phyloP scores from a whole-genome alignment of 306 rosid species.

The Ormosia emarginata region DNA sequence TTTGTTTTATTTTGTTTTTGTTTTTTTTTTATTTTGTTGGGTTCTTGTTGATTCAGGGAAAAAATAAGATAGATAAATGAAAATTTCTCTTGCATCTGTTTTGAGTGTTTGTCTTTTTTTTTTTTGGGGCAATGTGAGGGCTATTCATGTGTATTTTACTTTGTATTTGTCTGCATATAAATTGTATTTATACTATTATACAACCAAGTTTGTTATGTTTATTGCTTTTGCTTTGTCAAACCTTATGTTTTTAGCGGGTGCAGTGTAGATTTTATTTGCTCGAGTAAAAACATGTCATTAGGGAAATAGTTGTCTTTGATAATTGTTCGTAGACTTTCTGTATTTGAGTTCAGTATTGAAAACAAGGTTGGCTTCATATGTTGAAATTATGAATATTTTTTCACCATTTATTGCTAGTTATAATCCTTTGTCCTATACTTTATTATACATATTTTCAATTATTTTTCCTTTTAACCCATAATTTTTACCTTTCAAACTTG shows the following conservation, averaged over 20 bases:
- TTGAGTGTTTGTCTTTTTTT: too few species aligned
- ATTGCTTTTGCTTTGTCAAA: neutral
- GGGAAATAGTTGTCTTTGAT: neutral
- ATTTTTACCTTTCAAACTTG: too few species aligned
- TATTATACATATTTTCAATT: neutral
- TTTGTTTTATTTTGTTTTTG: neutral
- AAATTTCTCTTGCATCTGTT: neutral
- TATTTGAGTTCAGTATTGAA: neutral
- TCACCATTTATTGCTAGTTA: neutral
- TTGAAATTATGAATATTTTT: neutral
- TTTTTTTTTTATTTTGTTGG: neutral
- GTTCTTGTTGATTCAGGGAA: neutral
- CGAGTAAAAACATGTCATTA: neutral
- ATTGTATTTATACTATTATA: neutral
- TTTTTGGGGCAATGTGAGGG: neutral
- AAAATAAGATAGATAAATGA: neutral
- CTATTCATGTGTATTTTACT: neutral
- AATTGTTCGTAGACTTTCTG: too few species aligned
- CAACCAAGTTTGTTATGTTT: neutral
- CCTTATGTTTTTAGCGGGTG: neutral
- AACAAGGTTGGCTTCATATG: neutral
- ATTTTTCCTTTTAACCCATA: too few species aligned
- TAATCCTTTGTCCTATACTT: neutral
- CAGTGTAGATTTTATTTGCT: neutral
- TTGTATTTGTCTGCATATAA: neutral